Evolutionary conservation across 805 yeast species (phyloP), one percentile per base, ranked within the genome.

Genomic region (Phaffomyces antillensis): DNA sequence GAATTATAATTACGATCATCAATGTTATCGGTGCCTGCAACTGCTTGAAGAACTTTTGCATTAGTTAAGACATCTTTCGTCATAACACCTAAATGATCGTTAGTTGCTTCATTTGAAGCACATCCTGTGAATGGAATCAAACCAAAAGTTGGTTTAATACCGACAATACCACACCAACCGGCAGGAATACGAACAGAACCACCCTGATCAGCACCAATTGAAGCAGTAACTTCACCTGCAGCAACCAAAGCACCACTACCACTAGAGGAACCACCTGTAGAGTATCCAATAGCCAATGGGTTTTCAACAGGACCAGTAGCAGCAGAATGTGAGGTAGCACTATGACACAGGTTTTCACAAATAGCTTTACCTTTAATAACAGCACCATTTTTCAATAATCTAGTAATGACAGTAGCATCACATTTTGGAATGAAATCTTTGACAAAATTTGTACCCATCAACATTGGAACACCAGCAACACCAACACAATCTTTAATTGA

Each of bases 1-100:
- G 25, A 8, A 16, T 32, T 40, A n/a, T 40, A 45, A 46, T 67
- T 71, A 43, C 41, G 39, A 35, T 41, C 43, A 41, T 41, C 39
- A 18, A 41, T 34, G 23, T 40, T 40, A 33, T 40, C 42, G n/a
- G 42, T 40, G 10, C 42, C 42, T 10, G 42, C 36, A 24, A 40
- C 16, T 10, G 42, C 42, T 16, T 40, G 42, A 11, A 40, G 30
- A 7, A 40, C 37, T 24, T 33, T 32, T 3, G 42, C 42, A 40
- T 40, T 40, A 3, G 42, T 40, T n/a, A 40, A 24, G 9, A 33
- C 37, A 25, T 40, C 42, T 33, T 33, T 40, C 3, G 42, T 40
- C 42, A 40, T 32, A 11, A 40, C 42, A 25, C 42, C 42, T 25
- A 40, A 32, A 40, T 40, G 42, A 33, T 40, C 42, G 16, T 40